Evolutionary conservation across 139 green algal species (phyloP).

Genomic region (Picochlorum sp.): DNA sequence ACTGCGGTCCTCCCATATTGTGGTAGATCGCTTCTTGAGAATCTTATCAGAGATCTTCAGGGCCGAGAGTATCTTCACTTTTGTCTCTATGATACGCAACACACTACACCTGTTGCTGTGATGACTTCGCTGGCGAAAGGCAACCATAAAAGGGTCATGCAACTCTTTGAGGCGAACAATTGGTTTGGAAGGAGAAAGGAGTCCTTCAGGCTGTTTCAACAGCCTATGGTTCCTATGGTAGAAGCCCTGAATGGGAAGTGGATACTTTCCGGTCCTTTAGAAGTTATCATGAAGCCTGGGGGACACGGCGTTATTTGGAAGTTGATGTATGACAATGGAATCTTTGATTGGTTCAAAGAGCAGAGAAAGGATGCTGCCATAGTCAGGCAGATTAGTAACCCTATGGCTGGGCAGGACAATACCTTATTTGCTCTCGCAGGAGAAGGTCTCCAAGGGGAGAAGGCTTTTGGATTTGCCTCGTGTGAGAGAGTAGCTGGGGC

Average conservation of each 20-base stretch:
- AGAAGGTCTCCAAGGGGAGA: constrained; percentile 33
- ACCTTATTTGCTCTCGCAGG: constrained; percentile 90
- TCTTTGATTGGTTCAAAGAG: constrained; percentile 70
- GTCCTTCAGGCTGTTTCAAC: constrained; percentile 62
- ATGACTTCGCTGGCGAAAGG: constrained; percentile 97
- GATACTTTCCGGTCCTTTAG: constrained; percentile 50
- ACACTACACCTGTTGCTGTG: constrained; percentile 82
- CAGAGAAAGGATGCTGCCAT: constrained; percentile 51
- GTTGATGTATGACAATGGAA: constrained; percentile 85
- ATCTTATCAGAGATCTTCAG: constrained; percentile 84
- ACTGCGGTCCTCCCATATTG: constrained; percentile 89
- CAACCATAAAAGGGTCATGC: constrained; percentile 73
- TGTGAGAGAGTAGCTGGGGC: constrained; percentile 86
- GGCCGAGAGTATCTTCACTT: constrained; percentile 92
- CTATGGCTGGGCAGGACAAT: constrained; percentile 85
- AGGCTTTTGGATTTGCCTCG: constrained; percentile 88
- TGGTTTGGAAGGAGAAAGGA: constrained; percentile 76
- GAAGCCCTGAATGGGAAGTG: constrained; percentile 59
- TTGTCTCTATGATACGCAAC: constrained; percentile 62
- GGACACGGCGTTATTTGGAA: constrained; percentile 99
- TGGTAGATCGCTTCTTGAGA: constrained; percentile 82
- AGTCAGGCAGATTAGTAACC: constrained; percentile 93
- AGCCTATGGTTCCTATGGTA: constrained; percentile 92
- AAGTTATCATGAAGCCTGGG: constrained; percentile 82
- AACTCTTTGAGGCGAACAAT: constrained; percentile 38